Conservation (phyloP, 805 yeast genomes). For the Metschnikowia kofuensis region DNA sequence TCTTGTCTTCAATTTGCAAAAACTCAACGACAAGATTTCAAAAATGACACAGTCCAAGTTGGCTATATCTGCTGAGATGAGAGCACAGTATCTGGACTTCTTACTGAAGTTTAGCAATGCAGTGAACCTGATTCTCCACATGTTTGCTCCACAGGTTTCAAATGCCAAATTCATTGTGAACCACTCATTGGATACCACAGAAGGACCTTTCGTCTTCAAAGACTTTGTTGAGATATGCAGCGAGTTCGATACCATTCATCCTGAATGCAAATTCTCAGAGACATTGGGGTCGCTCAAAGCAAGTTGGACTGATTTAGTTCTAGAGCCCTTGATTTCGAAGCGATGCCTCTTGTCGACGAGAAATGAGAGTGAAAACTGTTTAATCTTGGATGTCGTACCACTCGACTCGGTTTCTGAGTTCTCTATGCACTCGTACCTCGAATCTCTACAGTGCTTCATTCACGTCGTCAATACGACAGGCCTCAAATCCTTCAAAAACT, state of each 20-base stretch:
- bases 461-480: slow-evolving; percentile 27
- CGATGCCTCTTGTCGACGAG: slow-evolving; percentile 1
- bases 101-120: slow-evolving; percentile 1
- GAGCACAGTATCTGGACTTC: slow-evolving; percentile 2
- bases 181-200: background rate
- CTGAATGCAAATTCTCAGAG: slow-evolving; percentile 6
- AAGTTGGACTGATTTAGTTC: slow-evolving; percentile 13
- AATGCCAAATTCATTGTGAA: slow-evolving; percentile 1
- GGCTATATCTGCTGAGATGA: slow-evolving; percentile 7
- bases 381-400: background rate
- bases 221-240: slow-evolving; percentile 4
- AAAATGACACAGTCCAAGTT: slow-evolving; percentile 13
- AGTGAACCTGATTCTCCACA: slow-evolving; percentile 5
- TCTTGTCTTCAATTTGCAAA: slow-evolving; percentile 18
- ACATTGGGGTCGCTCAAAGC: slow-evolving; percentile 3
- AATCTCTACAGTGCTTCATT: slow-evolving; percentile 27
- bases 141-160: slow-evolving; percentile 5
- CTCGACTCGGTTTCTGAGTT: background rate
- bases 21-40: slow-evolving; percentile 16
- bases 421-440: slow-evolving; percentile 15
- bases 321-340: slow-evolving; percentile 14
- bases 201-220: background rate
- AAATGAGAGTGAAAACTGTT: slow-evolving; percentile 1
- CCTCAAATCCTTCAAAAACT: slow-evolving; percentile 23
- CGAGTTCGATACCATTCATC: slow-evolving; percentile 11